Evolutionary conservation across 1,284 basidiomycete species (phyloP).

Genomic region (Takashimella koratensis): DNA sequence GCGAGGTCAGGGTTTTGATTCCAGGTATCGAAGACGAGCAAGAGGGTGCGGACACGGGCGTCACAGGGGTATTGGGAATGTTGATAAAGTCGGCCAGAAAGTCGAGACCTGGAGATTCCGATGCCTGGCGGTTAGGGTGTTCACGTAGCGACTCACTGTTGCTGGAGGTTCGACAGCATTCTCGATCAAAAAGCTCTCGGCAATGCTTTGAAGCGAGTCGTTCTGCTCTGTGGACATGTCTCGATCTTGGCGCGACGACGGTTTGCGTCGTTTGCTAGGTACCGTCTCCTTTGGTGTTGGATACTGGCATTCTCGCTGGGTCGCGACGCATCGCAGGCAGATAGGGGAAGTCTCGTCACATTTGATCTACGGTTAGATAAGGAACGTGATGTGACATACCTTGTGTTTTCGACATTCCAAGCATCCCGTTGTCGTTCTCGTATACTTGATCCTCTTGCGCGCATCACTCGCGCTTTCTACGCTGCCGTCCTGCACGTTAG

Average conservation of each 20-base stretch:
- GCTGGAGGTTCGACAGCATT: too few species aligned
- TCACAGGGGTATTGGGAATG: not conserved
- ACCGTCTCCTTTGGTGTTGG: not conserved
- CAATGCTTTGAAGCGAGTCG: not conserved
- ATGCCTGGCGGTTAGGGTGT: too few species aligned
- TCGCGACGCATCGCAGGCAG: not conserved
- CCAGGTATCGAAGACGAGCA: not conserved
- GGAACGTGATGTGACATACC: not conserved
- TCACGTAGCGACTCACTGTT: too few species aligned
- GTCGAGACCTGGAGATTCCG: not conserved
- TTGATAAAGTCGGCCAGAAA: not conserved
- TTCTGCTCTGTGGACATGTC: not conserved
- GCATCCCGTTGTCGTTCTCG: not conserved
- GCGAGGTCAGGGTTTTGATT: not conserved
- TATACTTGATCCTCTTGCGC: slow-evolving; percentile 61
- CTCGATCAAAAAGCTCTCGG: not conserved
- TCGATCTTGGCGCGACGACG: not conserved
- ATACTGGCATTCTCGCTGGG: not conserved
- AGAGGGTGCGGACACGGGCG: not conserved
- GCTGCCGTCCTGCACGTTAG: not conserved
- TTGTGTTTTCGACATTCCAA: not conserved
- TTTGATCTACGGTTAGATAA: not conserved
- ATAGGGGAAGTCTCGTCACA: not conserved
- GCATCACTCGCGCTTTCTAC: not conserved
- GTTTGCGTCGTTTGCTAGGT: not conserved